Percentiles rank a stretch among this genome's conserved stretches.
These are phyloP conservation scores for Neostapfia colusana DNA, from an alignment of 176 grass and related monocot species.

Conservation along the genomic window DNA sequence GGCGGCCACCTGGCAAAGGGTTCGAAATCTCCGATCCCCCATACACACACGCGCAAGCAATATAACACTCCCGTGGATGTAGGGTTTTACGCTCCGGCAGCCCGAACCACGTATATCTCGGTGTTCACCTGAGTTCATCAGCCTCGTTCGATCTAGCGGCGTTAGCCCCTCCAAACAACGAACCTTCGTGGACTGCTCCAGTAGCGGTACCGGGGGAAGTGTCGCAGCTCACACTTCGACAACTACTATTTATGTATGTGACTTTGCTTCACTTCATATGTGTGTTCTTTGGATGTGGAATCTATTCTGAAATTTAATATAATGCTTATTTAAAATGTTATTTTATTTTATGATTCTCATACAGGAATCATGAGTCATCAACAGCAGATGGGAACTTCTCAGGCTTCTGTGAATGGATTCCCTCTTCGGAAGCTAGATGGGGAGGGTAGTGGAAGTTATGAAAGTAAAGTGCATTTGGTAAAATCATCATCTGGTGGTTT, in stretches of 20 bases:
- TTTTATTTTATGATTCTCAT: neutral
- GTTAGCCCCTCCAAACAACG: no score
- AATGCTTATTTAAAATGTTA: neutral
- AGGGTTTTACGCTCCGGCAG: no score
- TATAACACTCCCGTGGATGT: no score
- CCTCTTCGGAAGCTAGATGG: slow-evolving; percentile 54
- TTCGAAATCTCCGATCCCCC: no score
- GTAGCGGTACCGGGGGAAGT: no score
- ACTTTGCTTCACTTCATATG: neutral
- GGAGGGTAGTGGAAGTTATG: slow-evolving; percentile 56
- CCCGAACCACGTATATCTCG: no score
- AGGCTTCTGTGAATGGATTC: slow-evolving; percentile 61
- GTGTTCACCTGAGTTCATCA: no score
- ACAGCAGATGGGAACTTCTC: slow-evolving; percentile 51
- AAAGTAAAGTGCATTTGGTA: slow-evolving; percentile 50
- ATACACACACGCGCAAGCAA: no score
- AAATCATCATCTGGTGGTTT: slow-evolving; percentile 47
- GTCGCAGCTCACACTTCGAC: no score
- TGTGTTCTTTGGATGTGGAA: neutral
- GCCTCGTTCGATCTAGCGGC: no score
- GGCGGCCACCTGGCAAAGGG: no score
- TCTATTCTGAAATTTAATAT: neutral
- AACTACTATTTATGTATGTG: neutral
- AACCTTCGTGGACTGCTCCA: no score
- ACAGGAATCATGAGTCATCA: slow-evolving; percentile 72